These are phyloP conservation scores for Ustilago nuda DNA, from an alignment of 1,284 basidiomycete genomes.

Conservation along the genomic window DNA sequence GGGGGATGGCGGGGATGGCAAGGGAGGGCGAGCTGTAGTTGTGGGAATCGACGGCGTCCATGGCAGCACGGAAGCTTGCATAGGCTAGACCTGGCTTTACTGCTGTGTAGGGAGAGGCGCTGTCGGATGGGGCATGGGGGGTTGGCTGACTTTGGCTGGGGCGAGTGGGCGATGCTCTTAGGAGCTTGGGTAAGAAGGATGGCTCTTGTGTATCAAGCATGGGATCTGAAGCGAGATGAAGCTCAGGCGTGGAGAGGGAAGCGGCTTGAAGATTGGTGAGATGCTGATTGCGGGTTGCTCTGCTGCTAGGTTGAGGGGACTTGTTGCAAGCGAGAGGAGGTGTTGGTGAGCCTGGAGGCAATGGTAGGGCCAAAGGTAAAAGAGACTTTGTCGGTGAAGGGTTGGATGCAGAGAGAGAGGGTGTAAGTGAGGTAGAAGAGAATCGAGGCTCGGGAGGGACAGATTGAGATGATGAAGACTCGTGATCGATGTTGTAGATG, in stretches of 20 bases:
- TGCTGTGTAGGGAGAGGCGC: constrained; percentile 12
- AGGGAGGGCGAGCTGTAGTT: constrained; percentile 9
- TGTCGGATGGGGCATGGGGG: constrained; percentile 17
- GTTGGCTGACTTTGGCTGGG: constrained; percentile 15
- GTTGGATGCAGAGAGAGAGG: constrained; percentile 31
- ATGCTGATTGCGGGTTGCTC: constrained; percentile 35
- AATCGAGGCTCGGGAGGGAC: constrained; percentile 11
- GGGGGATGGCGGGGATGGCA: constrained; percentile 1
- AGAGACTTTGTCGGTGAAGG: constrained; percentile 17
- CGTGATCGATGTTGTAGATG: constrained; percentile 41
- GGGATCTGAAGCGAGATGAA: constrained; percentile 59
- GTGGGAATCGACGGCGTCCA: constrained; percentile 40
- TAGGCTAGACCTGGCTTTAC: constrained; percentile 30
- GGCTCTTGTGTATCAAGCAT: constrained; percentile 53
- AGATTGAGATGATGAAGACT: constrained; percentile 8
- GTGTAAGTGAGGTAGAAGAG: constrained; percentile 20
- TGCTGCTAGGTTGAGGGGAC: constrained; percentile 34
- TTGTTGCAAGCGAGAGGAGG: constrained; percentile 29
- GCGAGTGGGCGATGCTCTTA: constrained; percentile 26
- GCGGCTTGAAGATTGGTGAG: constrained; percentile 54
- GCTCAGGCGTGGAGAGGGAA: constrained; percentile 57
- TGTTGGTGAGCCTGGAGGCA: constrained; percentile 23
- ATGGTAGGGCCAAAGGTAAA: constrained; percentile 15
- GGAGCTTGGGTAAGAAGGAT: constrained; percentile 43
- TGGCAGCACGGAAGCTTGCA: constrained; percentile 49